A percentile compares a stretch with the other conserved stretches of the same genome.
These are phyloP conservation scores for Ophiostoma quercus DNA, from an alignment of 2,329 filamentous ascomycete species.

Conservation along the genomic window DNA sequence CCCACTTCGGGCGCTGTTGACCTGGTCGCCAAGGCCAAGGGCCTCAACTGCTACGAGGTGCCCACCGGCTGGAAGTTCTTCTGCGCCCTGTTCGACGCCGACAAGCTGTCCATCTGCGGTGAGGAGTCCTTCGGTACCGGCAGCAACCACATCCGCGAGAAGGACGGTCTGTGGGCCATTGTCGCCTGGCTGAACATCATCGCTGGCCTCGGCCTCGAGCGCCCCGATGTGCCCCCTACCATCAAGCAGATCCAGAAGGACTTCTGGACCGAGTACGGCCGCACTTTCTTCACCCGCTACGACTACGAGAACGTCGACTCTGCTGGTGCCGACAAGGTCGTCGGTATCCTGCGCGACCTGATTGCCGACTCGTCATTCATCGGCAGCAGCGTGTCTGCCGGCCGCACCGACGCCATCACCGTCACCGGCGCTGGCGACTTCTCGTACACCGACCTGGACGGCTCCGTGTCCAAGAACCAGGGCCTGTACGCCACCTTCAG, in stretches of 20 bases:
- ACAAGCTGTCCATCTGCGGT: constrained; percentile 97
- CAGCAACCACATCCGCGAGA: constrained; percentile 98
- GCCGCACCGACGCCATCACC: constrained; percentile 50
- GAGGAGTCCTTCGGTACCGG: constrained; percentile 98
- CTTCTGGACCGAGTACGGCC: constrained; percentile 94
- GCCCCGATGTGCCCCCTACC: constrained; percentile 73
- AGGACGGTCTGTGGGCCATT: constrained; percentile 96
- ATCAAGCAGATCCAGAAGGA: constrained; percentile 95
- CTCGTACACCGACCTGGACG: constrained; percentile 97
- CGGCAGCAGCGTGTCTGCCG: constrained; percentile 72
- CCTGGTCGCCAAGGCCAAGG: constrained; percentile 90
- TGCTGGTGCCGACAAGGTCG: constrained; percentile 84
- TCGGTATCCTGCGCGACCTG: constrained; percentile 71
- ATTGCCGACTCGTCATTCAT: constrained; percentile 71
- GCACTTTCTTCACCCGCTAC: constrained; percentile 98
- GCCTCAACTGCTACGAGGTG: constrained; percentile 88
- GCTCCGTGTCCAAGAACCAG: constrained; percentile 91
- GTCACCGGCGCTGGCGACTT: constrained; percentile 92
- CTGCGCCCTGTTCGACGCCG: constrained; percentile 87
- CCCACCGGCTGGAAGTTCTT: constrained; percentile 99
- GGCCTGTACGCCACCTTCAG: constrained; percentile 92
- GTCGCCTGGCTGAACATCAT: constrained; percentile 99
- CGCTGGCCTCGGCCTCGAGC: constrained; percentile 80
- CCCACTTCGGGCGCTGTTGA: constrained; percentile 94
- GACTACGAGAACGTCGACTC: constrained; percentile 95